These are phyloP conservation scores for Xerocomellus intermedius DNA, from an alignment of 768 basidiomycete genomes.

Conservation along the genomic window DNA sequence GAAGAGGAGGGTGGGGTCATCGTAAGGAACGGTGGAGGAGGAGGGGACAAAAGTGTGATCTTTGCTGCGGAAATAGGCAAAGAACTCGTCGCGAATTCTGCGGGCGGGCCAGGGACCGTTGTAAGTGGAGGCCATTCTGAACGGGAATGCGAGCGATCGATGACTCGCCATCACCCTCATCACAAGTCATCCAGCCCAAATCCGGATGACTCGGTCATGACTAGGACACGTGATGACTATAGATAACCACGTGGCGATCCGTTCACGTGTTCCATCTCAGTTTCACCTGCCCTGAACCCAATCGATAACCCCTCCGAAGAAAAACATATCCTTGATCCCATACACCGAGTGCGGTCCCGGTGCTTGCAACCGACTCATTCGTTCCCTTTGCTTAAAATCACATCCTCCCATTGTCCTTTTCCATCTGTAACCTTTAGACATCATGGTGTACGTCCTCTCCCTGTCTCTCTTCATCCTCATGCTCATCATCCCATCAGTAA, in stretches of 20 bases:
- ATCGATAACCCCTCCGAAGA: constrained; percentile 41
- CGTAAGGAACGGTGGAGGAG: constrained; percentile 92
- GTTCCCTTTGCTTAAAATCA: not conserved
- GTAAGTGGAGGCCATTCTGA: constrained; percentile 32
- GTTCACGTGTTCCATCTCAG: constrained; percentile 6
- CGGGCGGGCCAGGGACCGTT: constrained; percentile 69
- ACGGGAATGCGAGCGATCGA: constrained; percentile 20
- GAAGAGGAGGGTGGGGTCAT: constrained; percentile 96
- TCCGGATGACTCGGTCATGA: constrained; percentile 10
- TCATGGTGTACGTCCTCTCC: constrained; percentile 73
- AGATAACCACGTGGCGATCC: constrained; percentile 16
- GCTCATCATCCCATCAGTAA: constrained; percentile 56
- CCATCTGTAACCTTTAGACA: constrained; percentile 47
- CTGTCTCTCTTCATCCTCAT: constrained; percentile 5
- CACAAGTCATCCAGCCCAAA: not conserved
- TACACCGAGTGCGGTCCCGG: constrained; percentile 27
- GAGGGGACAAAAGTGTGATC: constrained; percentile 89
- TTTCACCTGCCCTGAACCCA: constrained; percentile 42
- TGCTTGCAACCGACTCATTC: constrained; percentile 21
- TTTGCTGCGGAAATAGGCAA: constrained; percentile 79
- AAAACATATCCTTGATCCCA: constrained; percentile 15
- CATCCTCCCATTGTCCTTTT: constrained; percentile 15
- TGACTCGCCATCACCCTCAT: constrained; percentile 10
- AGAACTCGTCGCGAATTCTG: constrained; percentile 85
- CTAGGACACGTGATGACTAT: constrained; percentile 7